Percentiles rank a stretch among this genome's conserved stretches.
phyloP scores from a whole-genome alignment of 2,329 filamentous ascomycete species.

The Penicillium decumbens region DNA sequence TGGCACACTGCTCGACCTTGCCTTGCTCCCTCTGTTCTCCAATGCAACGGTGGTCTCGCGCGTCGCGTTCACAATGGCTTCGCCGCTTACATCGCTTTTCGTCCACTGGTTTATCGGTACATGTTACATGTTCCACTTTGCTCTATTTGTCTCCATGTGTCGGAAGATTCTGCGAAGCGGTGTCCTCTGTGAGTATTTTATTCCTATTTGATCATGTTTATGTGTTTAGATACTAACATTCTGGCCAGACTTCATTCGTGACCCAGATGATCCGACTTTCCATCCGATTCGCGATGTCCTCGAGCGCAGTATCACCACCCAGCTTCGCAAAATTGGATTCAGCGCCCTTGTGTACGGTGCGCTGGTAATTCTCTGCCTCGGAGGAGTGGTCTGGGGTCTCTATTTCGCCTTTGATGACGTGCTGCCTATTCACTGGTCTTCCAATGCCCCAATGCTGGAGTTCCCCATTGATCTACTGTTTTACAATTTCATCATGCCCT shows the following conservation, averaged over 20 bases:
- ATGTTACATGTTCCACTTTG: constrained; percentile 99
- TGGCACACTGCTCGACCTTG: constrained; percentile 81
- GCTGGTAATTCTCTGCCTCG: constrained; percentile 85
- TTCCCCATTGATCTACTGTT: constrained; percentile 92
- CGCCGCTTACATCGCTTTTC: constrained; percentile 86
- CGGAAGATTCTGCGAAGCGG: constrained; percentile 94
- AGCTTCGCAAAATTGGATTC: constrained; percentile 92
- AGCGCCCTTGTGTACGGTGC: constrained; percentile 94
- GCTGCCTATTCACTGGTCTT: constrained; percentile 88
- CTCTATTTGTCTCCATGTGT: constrained; percentile 97
- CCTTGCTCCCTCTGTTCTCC: constrained; percentile 83
- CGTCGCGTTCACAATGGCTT: constrained; percentile 69
- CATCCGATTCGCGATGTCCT: constrained; percentile 95
- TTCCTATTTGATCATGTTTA: not conserved
- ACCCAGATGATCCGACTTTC: constrained; percentile 96
- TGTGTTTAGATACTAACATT: constrained; percentile 1
- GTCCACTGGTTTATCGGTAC: constrained; percentile 99
- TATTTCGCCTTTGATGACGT: constrained; percentile 63
- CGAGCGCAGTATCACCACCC: constrained; percentile 84
- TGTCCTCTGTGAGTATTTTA: constrained; percentile 68
- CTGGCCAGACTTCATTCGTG: constrained; percentile 78
- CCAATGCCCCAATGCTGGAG: constrained; percentile 84
- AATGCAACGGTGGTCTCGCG: constrained; percentile 71
- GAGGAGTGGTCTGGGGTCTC: constrained; percentile 93
- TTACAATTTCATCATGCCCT: constrained; percentile 93